Conservation (phyloP, 441 rosid species). For the Sinapis alba region DNA sequence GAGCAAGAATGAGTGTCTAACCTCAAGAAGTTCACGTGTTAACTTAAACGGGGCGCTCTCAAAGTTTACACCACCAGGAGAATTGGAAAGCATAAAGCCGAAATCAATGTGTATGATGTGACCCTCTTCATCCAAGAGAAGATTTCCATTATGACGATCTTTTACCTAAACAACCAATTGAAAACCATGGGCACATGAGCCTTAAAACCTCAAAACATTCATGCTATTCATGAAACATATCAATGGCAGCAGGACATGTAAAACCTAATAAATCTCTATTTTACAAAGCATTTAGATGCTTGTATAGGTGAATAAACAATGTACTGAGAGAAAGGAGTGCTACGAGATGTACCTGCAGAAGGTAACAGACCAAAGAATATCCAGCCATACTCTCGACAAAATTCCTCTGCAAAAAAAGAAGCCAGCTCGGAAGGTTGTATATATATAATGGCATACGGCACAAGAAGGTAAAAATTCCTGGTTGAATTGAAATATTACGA, state of each 20-base stretch:
- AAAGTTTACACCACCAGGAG: conserved; percentile 97
- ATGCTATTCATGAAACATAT: not conserved
- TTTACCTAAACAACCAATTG: conserved; percentile 56
- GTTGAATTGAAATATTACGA: conserved; percentile 12
- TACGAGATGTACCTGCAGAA: conserved; percentile 70
- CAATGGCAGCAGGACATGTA: not conserved
- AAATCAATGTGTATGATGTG: conserved; percentile 98
- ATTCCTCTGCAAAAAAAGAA: conserved; percentile 78
- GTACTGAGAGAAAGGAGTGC: not conserved
- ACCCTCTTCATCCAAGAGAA: conserved; percentile 95
- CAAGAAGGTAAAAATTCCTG: not conserved
- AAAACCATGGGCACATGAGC: conserved; percentile 8
- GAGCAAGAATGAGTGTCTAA: conserved; percentile 15
- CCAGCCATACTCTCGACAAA: conserved; percentile 99
- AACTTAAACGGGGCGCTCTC: conserved; percentile 98
- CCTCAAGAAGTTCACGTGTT: conserved; percentile 99
- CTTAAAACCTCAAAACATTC: not conserved
- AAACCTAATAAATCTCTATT: not conserved
- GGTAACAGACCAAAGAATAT: conserved; percentile 96
- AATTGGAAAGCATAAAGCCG: conserved; percentile 98
- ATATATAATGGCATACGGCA: not conserved
- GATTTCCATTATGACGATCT: conserved; percentile 98
- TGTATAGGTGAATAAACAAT: not conserved
- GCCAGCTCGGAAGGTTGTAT: conserved; percentile 7
- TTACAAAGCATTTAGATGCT: not conserved